Conservation (phyloP, 1,284 basidiomycete species). For the Cerioporus squamosus region DNA sequence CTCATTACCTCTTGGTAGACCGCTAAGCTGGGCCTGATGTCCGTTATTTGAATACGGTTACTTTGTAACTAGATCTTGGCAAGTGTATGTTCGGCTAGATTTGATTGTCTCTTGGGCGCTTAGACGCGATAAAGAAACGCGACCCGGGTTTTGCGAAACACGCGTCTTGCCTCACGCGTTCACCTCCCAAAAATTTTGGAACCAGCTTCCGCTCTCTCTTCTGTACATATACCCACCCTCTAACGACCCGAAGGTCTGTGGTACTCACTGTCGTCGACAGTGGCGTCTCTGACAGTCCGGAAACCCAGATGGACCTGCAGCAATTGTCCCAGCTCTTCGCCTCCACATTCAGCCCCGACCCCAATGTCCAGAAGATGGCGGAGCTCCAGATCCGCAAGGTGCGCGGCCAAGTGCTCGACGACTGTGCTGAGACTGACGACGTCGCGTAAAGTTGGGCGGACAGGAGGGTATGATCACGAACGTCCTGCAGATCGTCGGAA, state of each 20-base stretch:
- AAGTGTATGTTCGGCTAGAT: not conserved
- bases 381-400: slow-evolving; percentile 88
- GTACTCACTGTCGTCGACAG: too few species aligned
- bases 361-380: slow-evolving; percentile 80
- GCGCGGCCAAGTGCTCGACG: slow-evolving; percentile 21
- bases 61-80: too few species aligned
- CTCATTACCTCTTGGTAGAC: too few species aligned
- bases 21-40: too few species aligned
- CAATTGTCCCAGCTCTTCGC: slow-evolving; percentile 78
- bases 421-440: slow-evolving; percentile 7
- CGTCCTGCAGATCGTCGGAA: slow-evolving; percentile 80
- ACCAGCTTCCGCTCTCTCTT: slow-evolving; percentile 14
- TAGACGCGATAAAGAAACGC: slow-evolving; percentile 23
- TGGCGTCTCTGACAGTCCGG: too few species aligned
- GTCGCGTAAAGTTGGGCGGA: slow-evolving; percentile 58
- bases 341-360: slow-evolving; percentile 80
- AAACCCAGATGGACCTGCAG: slow-evolving; percentile 70
- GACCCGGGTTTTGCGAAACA: slow-evolving; percentile 16
- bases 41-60: too few species aligned
- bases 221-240: slow-evolving; percentile 26
- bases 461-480: slow-evolving; percentile 82
- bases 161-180: slow-evolving; percentile 25
- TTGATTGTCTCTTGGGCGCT: slow-evolving; percentile 15
- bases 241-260: slow-evolving; percentile 1
- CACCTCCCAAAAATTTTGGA: slow-evolving; percentile 26